Evolutionary conservation across 192 early-diverging fungal species (phyloP).

Genomic region (Rhizophagus prolifer): DNA sequence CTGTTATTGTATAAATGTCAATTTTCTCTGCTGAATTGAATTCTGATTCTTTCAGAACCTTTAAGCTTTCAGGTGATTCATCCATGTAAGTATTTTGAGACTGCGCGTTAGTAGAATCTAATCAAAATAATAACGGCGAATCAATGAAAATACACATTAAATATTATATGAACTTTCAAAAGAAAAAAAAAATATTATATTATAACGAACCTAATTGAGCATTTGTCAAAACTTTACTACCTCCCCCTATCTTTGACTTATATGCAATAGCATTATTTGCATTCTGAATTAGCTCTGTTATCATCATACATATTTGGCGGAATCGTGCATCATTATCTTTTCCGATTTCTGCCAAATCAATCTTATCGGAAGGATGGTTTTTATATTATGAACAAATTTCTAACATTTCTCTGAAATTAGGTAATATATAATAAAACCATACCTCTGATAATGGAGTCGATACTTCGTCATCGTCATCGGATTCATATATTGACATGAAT

Average conservation of each 20-base stretch:
- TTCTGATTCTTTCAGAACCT: no score
- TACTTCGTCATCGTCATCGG: neutral
- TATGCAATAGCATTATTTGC: slow-evolving; percentile 13
- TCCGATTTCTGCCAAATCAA: neutral
- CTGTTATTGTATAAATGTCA: neutral
- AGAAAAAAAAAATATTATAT: neutral
- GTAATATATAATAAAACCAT: neutral
- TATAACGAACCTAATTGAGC: slow-evolving; percentile 16
- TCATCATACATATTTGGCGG: slow-evolving; percentile 8
- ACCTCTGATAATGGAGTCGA: slow-evolving; percentile 25
- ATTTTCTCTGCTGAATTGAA: neutral
- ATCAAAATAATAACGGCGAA: no score
- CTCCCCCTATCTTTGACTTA: slow-evolving; percentile 2
- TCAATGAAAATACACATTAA: neutral
- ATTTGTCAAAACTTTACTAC: slow-evolving; percentile 19
- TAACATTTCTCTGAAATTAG: neutral
- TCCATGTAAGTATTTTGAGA: neutral
- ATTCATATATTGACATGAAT: neutral
- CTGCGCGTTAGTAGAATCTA: neutral
- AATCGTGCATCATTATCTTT: slow-evolving; percentile 27
- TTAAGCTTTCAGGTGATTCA: neutral
- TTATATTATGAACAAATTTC: neutral
- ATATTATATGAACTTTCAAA: neutral
- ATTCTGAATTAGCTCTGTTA: neutral
- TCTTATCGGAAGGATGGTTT: neutral